Evolutionary conservation across 345 rosid species (phyloP).

Genomic region (Salix purpurea): DNA sequence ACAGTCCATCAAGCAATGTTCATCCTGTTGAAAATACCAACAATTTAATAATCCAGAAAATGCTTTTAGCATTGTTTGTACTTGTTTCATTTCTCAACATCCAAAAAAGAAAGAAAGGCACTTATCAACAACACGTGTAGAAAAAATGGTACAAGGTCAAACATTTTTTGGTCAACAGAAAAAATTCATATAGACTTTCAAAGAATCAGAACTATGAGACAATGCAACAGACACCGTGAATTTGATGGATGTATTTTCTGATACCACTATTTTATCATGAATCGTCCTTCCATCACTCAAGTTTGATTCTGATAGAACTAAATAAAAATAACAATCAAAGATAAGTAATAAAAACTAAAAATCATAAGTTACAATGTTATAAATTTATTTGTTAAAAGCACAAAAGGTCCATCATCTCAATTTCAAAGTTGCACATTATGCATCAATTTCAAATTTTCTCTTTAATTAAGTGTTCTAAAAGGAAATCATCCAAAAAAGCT

Average conservation of each 20-base stretch:
- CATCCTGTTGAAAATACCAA: not conserved
- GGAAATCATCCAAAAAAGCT: no score
- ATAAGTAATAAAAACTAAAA: not conserved
- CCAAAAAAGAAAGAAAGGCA: no score
- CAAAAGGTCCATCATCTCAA: not conserved
- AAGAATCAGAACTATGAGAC: no score
- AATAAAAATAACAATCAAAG: not conserved
- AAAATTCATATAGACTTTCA: no score
- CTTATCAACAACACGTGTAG: no score
- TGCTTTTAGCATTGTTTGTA: not conserved
- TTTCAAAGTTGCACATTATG: not conserved
- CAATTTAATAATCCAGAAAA: not conserved
- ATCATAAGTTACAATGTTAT: not conserved
- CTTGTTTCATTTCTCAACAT: not conserved
- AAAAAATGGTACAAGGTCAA: no score
- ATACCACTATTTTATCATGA: not conserved
- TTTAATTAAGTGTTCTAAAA: no score
- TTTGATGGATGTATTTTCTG: not conserved
- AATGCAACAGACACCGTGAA: no score
- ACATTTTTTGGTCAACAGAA: no score
- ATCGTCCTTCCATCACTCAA: not conserved
- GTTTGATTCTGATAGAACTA: not conserved
- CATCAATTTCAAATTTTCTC: no score
- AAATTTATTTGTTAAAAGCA: not conserved
- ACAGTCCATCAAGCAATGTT: not conserved